Percentiles rank a stretch among this genome's conserved stretches.
These are phyloP conservation scores for Sugiyamaella floridensis DNA, from an alignment of 805 yeast genomes.

Conservation along the genomic window DNA sequence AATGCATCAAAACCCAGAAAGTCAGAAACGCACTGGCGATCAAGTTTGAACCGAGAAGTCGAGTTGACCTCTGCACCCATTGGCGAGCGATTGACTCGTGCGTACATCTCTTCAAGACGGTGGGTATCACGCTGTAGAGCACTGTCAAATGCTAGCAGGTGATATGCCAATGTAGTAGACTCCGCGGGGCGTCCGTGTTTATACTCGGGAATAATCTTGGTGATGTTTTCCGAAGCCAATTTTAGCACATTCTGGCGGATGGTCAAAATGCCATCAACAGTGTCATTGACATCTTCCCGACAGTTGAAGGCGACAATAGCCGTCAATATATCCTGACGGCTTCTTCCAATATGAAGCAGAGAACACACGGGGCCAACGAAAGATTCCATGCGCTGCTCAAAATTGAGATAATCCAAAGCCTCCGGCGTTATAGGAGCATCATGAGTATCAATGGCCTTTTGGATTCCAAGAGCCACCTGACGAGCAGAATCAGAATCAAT, in stretches of 20 bases:
- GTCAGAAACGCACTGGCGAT: constrained; percentile 3
- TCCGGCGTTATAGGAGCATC: constrained; percentile 6
- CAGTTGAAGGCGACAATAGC: background rate
- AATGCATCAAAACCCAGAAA: constrained; percentile 9
- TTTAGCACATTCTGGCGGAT: constrained; percentile 1
- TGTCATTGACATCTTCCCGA: background rate
- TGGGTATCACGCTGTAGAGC: background rate
- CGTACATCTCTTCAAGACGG: constrained; percentile 8
- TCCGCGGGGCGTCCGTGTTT: constrained; percentile 2
- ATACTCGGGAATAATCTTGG: constrained; percentile 5
- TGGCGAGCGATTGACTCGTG: constrained; percentile 6
- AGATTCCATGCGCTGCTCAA: constrained; percentile 3
- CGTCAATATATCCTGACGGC: constrained; percentile 8
- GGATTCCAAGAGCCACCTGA: constrained; percentile 4
- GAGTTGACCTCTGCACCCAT: constrained; percentile 10
- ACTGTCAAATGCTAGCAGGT: constrained; percentile 7
- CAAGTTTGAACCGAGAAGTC: constrained; percentile 8
- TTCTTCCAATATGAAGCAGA: constrained; percentile 9
- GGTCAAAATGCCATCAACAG: constrained; percentile 1
- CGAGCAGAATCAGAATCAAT: constrained; percentile 3
- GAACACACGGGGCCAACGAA: constrained; percentile 7
- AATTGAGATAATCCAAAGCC: constrained; percentile 8
- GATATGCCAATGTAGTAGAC: constrained; percentile 7
- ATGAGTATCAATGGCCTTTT: constrained; percentile 2
- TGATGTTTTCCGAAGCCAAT: constrained; percentile 1